Base-by-base conservation (phyloP, 495 filamentous ascomycete species). In the Symbiotaphrina buchneri region DNA sequence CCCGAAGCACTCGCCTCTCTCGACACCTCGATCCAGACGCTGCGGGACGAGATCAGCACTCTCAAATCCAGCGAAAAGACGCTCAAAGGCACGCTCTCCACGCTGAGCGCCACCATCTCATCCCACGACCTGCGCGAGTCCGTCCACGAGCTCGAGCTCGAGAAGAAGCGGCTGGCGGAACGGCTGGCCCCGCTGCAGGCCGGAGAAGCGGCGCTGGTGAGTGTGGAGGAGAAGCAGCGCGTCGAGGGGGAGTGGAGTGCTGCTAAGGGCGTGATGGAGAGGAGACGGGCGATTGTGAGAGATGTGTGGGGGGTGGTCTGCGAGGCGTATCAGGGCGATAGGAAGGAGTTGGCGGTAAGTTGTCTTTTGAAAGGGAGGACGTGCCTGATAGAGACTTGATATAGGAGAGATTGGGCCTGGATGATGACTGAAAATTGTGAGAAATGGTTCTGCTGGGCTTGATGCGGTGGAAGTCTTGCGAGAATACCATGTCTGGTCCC, bases 41-140 rank as follows among this genome's bases (percentile, higher is more conserved):
- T 73, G 15, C 59, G 60, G 31, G 49, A 52, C n/a, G 40, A 57
- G 20, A 53, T 74, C 15, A 42, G 54, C 3, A 36, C 38, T 13
- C 42, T 63, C 20, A 65, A 61, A 41, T 37, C 52, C 17, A 46
- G 51, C 10, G 61, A 67, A 38, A 73, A 71, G 38, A 46, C 53
- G 31, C 44, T 59, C 11, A 56, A 55, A 28, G 45, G 51, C 16
- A 52, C 57, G 11, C 54, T 78, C 23, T 38, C 47, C 17, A 45
- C 51, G 5, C 44, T 72, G 3, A 49, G 52, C 15, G 43, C 59
- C 16, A 60, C 54, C 11, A 58, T 69, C 13, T 55, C 64, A 10
- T 55, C 66, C 13, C 42, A 54, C 5, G 58, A 65, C 20, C 56
- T 78, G 5, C 49, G 51, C 14, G 37, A 46, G 21, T 48, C 49